Conservation (phyloP, 176 grass and related monocot species). For the Carex pumila region DNA sequence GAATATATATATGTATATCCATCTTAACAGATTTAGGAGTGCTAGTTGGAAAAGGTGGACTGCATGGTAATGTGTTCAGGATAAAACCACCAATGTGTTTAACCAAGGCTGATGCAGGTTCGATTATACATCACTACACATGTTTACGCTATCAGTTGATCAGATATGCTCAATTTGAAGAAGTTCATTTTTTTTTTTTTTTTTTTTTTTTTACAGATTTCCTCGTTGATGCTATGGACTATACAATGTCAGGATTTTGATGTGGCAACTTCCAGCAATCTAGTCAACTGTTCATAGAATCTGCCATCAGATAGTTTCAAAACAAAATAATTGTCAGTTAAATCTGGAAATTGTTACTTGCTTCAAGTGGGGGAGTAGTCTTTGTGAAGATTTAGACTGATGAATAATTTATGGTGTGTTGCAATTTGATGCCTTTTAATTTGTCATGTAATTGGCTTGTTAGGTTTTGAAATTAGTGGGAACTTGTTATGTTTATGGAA, state of each 20-base stretch:
- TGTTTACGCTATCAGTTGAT: not conserved
- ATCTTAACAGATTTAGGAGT: conserved; percentile 59
- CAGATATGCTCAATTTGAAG: not conserved
- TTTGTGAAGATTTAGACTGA: not conserved
- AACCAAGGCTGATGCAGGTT: conserved; percentile 81
- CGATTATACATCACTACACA: not conserved
- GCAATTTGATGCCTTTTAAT: not conserved
- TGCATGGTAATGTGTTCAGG: conserved; percentile 86
- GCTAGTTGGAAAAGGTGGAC: conserved; percentile 79
- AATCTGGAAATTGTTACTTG: not conserved
- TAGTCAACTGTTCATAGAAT: not conserved
- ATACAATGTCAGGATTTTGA: conserved; percentile 75
- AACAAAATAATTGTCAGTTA: not conserved
- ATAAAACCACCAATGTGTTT: conserved; percentile 99
- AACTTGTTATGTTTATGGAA: not conserved
- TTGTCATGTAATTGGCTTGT: not conserved
- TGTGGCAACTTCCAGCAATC: not conserved
- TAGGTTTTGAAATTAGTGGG: not conserved
- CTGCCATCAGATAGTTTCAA: not conserved
- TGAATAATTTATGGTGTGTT: not conserved
- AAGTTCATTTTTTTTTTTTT: not conserved
- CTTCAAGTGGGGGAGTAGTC: not conserved
- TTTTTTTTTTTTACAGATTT: conserved; percentile 45
- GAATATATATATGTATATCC: not conserved
- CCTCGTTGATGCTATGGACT: conserved; percentile 75